phyloP scores from a whole-genome alignment of 352 stramenopile species.

The Phytophthora fragariaefolia region DNA sequence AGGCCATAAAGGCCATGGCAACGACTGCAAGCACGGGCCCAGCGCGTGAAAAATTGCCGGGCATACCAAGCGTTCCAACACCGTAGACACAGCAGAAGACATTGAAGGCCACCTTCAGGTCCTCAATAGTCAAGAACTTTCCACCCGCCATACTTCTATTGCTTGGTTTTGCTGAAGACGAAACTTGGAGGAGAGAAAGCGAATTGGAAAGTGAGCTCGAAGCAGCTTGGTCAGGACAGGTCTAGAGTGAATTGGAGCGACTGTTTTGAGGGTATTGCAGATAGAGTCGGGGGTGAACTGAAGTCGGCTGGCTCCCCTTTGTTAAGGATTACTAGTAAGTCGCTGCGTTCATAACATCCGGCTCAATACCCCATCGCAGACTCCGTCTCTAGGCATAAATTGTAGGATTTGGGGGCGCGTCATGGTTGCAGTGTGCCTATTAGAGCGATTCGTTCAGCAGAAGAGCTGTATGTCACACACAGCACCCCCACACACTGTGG shows the following conservation, averaged over 20 bases:
- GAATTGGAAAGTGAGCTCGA: neutral
- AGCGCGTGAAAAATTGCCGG: constrained; percentile 26
- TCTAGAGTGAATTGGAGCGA: too few relatives aligned
- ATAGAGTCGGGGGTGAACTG: neutral
- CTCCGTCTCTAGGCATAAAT: neutral
- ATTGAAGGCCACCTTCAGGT: constrained; percentile 34
- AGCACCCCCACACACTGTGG: too few relatives aligned
- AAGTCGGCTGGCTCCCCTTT: neutral
- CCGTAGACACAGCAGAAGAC: constrained; percentile 35
- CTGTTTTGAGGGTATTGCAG: too few relatives aligned
- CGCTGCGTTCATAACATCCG: neutral
- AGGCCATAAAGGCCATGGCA: constrained; percentile 65
- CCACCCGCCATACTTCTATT: constrained; percentile 7
- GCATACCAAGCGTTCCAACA: constrained; percentile 32
- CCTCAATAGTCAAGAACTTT: constrained; percentile 25
- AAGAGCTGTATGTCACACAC: neutral
- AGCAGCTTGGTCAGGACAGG: neutral
- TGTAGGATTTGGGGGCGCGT: neutral
- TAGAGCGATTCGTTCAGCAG: neutral
- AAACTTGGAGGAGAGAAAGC: neutral
- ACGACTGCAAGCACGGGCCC: constrained; percentile 35
- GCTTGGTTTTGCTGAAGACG: neutral
- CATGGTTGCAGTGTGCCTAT: neutral
- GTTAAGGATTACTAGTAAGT: too few relatives aligned
- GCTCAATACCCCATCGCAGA: neutral